Percentiles rank a stretch among this genome's conserved stretches.
Conservation (phyloP, 148 eudicot species). For the Suaeda aralocaspica region DNA sequence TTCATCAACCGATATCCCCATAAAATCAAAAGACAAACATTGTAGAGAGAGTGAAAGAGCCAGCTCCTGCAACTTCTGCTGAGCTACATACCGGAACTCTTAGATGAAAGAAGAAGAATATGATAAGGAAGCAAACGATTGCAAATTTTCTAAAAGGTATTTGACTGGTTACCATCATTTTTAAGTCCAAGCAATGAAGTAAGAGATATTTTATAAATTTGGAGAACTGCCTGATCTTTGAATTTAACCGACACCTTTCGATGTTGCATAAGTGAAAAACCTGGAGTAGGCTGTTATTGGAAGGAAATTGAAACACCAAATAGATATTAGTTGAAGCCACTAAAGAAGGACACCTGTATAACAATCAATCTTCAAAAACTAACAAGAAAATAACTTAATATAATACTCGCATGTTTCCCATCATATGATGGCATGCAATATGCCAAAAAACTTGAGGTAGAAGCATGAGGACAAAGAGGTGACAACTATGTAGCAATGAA, state of each 20-base stretch:
- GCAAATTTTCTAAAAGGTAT: background rate
- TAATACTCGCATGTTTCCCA: background rate
- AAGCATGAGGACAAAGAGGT: background rate
- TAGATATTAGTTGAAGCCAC: background rate
- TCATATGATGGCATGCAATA: background rate
- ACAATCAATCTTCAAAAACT: background rate
- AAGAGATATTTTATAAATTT: slow-evolving; percentile 75
- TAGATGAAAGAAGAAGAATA: background rate
- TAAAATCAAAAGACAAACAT: slow-evolving; percentile 85
- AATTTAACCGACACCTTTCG: slow-evolving; percentile 68
- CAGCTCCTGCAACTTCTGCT: slow-evolving; percentile 55
- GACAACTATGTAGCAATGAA: background rate
- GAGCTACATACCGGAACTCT: slow-evolving; percentile 10
- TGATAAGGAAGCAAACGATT: slow-evolving; percentile 1
- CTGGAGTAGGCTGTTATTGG: slow-evolving; percentile 61
- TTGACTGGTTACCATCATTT: slow-evolving; percentile 59
- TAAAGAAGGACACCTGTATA: background rate
- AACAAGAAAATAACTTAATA: background rate
- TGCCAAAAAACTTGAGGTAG: background rate
- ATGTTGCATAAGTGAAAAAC: slow-evolving; percentile 57
- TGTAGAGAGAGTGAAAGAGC: slow-evolving; percentile 80
- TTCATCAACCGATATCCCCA: slow-evolving; percentile 73
- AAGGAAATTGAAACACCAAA: slow-evolving; percentile 1
- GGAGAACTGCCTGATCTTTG: slow-evolving; percentile 68
- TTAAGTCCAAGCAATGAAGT: slow-evolving; percentile 68